Evolutionary conservation across 176 grass and related monocot species (phyloP), one percentile per base, ranked within the genome.

Genomic region (Ensete glaucum): DNA sequence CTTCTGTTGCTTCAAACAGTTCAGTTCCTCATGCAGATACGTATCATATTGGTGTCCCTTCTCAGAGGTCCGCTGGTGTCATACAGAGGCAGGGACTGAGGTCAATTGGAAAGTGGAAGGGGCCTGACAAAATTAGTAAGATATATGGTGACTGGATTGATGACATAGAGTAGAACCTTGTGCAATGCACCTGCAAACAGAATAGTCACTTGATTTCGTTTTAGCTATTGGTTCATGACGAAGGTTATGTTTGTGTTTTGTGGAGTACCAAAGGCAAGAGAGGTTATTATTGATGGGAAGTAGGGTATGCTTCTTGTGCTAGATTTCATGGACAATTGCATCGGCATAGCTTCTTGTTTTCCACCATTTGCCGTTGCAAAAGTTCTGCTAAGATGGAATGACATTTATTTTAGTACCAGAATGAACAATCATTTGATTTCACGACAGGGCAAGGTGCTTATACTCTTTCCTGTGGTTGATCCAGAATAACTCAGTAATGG

Each of bases 51-150:
- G 53, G 72, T 15, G 72, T 55, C 25, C 72, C 72, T 16, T 74
- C 72, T 23, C 72, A 74, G 25, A 74, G 72, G 23, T 74, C 72
- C 27, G 22, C 72, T 11, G 49, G 50, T 26, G 22, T 8, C 22
- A 17, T 74, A 0, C 72, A 74, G 72, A 74, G 72, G 26, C 90
- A 94, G 21, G 82, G 83, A 51, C 95, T 88, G 62, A 91, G 88
- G 60, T 81, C 90, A 54, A 81, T 91, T 76, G 88, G 94, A 69
- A 99, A 99, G 81, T 99, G 95, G 95, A 88, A 93, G 78, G 90
- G 95, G 16, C 95, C 91, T 1, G 91, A 94, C 82, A 99, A 89
- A 85, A 99, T 99, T 66, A 74, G 72, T 29, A 74, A 56, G 72
- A 74, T 74, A 26, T 74, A 74, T 27, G 72, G 72, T 9, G 72